A percentile compares a stretch with the other conserved stretches of the same genome.
Evolutionary conservation across 2,329 filamentous ascomycete genomes (phyloP).

Genomic region (Endocalyx cinctus): DNA sequence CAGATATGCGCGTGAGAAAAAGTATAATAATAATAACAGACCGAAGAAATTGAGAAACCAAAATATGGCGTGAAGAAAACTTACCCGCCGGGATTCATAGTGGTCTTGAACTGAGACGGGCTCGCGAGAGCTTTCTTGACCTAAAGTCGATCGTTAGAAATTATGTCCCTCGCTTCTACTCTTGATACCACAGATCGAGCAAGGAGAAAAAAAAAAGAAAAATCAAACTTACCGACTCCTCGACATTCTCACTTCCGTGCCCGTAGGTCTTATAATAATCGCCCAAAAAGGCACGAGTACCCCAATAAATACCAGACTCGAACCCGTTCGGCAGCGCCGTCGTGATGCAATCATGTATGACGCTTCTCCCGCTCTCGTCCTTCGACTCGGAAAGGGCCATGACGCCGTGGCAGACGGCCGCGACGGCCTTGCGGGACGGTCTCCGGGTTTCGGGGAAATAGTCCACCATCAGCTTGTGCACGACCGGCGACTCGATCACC

Average conservation of each 20-base stretch:
- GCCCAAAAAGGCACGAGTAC: slow-evolving; percentile 43
- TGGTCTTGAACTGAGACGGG: slow-evolving; percentile 41
- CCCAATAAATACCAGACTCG: slow-evolving; percentile 45
- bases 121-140: slow-evolving; percentile 38
- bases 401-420: slow-evolving; percentile 49
- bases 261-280: slow-evolving; percentile 56
- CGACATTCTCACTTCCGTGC: slow-evolving; percentile 43
- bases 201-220: background rate
- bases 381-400: slow-evolving; percentile 43
- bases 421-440: slow-evolving; percentile 38
- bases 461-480: slow-evolving; percentile 38
- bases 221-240: slow-evolving; percentile 35
- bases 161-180: too few species aligned
- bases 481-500: slow-evolving; percentile 42
- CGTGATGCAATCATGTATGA: slow-evolving; percentile 42
- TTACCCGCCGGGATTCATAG: slow-evolving; percentile 37
- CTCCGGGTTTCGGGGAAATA: slow-evolving; percentile 46
- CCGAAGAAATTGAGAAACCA: too few species aligned
- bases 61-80: slow-evolving; percentile 12
- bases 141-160: too few species aligned
- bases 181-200: too few species aligned
- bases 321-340: slow-evolving; percentile 45
- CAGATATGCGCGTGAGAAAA: background rate
- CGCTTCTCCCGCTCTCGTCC: slow-evolving; percentile 36
- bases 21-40: too few species aligned